Evolutionary conservation across 1,139 yeast species (phyloP), one percentile per base, ranked within the genome.

Genomic region (Geotrichum citri-aurantii): DNA sequence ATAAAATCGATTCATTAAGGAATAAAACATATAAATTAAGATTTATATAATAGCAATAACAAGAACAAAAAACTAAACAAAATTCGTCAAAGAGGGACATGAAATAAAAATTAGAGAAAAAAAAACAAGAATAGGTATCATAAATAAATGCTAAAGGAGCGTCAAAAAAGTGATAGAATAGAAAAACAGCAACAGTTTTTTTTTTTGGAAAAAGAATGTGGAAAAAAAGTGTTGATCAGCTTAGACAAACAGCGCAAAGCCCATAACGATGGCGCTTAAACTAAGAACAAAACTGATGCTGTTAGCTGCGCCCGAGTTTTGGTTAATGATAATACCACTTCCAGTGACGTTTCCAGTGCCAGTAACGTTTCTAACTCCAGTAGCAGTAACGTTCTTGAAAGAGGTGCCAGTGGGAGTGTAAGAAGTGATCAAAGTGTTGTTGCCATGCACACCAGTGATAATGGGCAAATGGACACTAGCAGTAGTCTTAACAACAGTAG

Each of bases 41-140:
- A 46, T 46, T 42, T 21, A 24, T 24, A 24, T 23, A 46, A 24
- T 40, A 40, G 6, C 4, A 40, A 40, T n/a, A 23, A 46, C 10
- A 17, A 46, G 21, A 46, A 46, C 14, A 46, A 46, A 23, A 10
- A 23, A 23, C 24, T 1, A 23, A 23, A 46, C 11, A 14, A 33
- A 19, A 33, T 23, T 50, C 54, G 29, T 44, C 26, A 51, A 51
- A 40, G 54, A 51, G 54, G 14, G 54, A 51, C 49, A 50, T 19
- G n/a, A 40, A 50, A n/a, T n/a, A 33, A 48, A 10, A 12, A 14
- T 10, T 48, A 12, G 5, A 33, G 40, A 12, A 26, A 19, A 48
- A 12, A 26, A 19, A 48, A 8, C 14, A 10, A 26, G 12, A 10
- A 50, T 19, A 19, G 19, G 42, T 12, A 17, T 24, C 21, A 40